Evolutionary conservation across 1,284 basidiomycete genomes (phyloP).

Genomic region (Takashimella tepidaria): DNA sequence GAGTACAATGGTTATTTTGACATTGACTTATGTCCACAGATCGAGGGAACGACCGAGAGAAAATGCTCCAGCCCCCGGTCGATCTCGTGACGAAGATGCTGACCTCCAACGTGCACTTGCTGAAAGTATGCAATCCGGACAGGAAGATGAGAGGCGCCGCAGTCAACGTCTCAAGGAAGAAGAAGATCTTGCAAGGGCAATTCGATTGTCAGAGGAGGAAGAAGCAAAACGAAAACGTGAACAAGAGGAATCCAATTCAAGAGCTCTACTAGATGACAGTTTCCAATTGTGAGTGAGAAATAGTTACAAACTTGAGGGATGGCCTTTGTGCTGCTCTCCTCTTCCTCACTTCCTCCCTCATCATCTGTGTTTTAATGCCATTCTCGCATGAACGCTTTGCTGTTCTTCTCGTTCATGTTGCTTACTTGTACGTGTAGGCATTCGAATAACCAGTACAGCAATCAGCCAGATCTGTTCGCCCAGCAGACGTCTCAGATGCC

Average conservation of each 20-base stretch:
- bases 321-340: no score
- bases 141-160: conserved; percentile 63
- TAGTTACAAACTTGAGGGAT: no score
- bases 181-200: conserved; percentile 69
- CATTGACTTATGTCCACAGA: not conserved
- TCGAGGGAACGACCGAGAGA: not conserved
- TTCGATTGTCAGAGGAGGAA: conserved; percentile 82
- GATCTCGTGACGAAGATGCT: conserved; percentile 60
- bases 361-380: no score
- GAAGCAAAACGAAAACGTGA: conserved; percentile 65
- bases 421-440: not conserved
- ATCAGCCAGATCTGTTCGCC: conserved; percentile 39
- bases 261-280: conserved; percentile 78
- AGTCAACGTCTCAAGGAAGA: conserved; percentile 53
- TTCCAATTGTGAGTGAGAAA: conserved; percentile 58
- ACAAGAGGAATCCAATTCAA: conserved; percentile 68
- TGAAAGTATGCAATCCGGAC: conserved; percentile 71
- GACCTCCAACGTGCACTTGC: conserved; percentile 78
- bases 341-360: no score
- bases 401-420: not conserved
- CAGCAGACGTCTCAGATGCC: no score
- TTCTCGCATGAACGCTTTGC: no score
- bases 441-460: conserved; percentile 40
- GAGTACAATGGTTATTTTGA: no score
- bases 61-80: conserved; percentile 16